Evolutionary conservation across 306 rosid genomes (phyloP).

Genomic region (Fragaria iinumae): DNA sequence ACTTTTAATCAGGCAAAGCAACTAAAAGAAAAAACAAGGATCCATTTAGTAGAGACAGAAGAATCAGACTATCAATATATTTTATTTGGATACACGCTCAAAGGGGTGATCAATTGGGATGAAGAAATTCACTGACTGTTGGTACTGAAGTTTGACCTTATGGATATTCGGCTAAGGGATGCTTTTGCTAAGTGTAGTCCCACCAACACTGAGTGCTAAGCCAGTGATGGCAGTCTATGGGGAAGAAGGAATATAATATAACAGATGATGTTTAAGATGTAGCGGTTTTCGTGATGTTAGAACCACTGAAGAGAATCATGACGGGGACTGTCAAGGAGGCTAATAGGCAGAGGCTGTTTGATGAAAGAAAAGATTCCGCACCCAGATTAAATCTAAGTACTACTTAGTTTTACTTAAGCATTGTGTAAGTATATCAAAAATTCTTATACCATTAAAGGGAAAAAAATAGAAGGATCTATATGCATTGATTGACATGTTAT

Average conservation of each 20-base stretch:
- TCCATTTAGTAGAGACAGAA: background rate
- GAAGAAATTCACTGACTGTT: background rate
- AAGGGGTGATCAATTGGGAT: background rate
- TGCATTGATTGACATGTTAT: background rate
- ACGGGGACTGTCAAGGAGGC: background rate
- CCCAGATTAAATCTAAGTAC: background rate
- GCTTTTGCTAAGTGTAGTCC: no score
- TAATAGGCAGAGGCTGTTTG: constrained; percentile 2
- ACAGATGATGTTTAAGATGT: background rate
- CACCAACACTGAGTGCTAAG: no score
- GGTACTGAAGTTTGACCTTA: no score
- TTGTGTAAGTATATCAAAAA: background rate
- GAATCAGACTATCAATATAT: background rate
- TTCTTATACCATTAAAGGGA: background rate
- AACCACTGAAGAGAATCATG: constrained; percentile 5
- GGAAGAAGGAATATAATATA: background rate
- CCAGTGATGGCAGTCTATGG: background rate
- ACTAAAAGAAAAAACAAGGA: background rate
- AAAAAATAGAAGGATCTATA: background rate
- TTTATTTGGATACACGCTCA: background rate
- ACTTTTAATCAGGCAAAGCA: background rate
- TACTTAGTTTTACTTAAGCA: background rate
- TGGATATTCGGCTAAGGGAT: no score
- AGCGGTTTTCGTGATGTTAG: background rate
- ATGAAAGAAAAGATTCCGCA: background rate